These are phyloP conservation scores for Rugosomyces carneus DNA, from an alignment of 1,284 basidiomycete species.

Conservation along the genomic window DNA sequence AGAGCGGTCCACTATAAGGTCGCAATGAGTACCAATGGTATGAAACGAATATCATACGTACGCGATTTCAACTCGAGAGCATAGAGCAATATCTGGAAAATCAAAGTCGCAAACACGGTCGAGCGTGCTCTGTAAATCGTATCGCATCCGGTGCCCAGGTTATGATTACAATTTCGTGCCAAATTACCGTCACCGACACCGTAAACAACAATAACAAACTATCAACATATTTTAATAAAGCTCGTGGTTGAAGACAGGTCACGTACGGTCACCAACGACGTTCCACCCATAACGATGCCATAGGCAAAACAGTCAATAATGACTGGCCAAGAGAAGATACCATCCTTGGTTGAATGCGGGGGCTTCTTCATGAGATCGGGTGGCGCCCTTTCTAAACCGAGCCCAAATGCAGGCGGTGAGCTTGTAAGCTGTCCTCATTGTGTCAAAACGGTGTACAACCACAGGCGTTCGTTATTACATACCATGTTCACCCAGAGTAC, in stretches of 20 bases:
- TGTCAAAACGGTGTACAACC: too few species aligned
- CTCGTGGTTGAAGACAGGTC: neutral
- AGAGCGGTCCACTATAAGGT: slow-evolving; percentile 27
- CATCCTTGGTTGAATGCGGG: slow-evolving; percentile 42
- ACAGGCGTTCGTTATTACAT: too few species aligned
- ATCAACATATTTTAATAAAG: neutral
- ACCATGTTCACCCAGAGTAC: slow-evolving; percentile 56
- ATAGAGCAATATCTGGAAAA: slow-evolving; percentile 40
- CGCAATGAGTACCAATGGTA: neutral
- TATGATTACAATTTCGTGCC: slow-evolving; percentile 44
- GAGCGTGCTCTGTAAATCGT: slow-evolving; percentile 50
- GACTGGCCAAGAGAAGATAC: slow-evolving; percentile 45
- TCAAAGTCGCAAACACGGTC: slow-evolving; percentile 46
- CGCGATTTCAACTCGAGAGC: slow-evolving; percentile 38
- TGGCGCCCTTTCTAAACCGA: slow-evolving; percentile 54
- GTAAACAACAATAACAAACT: slow-evolving; percentile 51
- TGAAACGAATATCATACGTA: slow-evolving; percentile 12
- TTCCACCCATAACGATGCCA: slow-evolving; percentile 56
- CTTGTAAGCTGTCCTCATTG: slow-evolving; percentile 38
- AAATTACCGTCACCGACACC: slow-evolving; percentile 44
- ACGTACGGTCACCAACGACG: slow-evolving; percentile 40
- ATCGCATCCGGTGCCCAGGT: slow-evolving; percentile 27
- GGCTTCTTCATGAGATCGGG: slow-evolving; percentile 52
- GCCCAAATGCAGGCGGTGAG: slow-evolving; percentile 52
- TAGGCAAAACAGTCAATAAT: slow-evolving; percentile 56